These are phyloP conservation scores for Saturnispora ahearnii DNA, from an alignment of 805 yeast species.

Conservation along the genomic window DNA sequence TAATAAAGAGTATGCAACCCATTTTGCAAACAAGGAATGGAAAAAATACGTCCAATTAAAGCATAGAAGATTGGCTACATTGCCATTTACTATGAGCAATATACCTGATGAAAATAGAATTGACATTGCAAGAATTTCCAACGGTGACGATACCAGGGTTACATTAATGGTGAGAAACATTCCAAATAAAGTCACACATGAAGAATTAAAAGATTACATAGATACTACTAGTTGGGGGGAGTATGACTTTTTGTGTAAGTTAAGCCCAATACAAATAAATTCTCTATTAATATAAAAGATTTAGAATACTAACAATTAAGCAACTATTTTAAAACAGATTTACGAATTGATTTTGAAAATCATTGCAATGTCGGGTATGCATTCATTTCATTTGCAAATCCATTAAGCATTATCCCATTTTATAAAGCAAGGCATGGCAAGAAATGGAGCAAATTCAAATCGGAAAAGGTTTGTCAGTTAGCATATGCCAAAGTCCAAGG, in stretches of 20 bases:
- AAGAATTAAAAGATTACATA: slow-evolving; percentile 36
- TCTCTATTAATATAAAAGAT: neutral
- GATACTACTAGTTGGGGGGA: slow-evolving; percentile 35
- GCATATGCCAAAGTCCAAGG: slow-evolving; percentile 48
- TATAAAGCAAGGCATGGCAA: slow-evolving; percentile 38
- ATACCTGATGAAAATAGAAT: slow-evolving; percentile 30
- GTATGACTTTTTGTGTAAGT: slow-evolving; percentile 34
- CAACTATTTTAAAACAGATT: slow-evolving; percentile 19
- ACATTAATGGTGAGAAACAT: slow-evolving; percentile 47
- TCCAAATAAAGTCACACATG: slow-evolving; percentile 42
- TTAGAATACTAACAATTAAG: slow-evolving; percentile 1
- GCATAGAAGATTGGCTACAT: slow-evolving; percentile 19
- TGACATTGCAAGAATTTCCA: slow-evolving; percentile 31
- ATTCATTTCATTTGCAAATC: slow-evolving; percentile 38
- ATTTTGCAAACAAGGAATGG: slow-evolving; percentile 14
- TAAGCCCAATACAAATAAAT: neutral
- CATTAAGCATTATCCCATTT: slow-evolving; percentile 36
- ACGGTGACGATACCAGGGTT: slow-evolving; percentile 36
- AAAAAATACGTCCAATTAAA: slow-evolving; percentile 18
- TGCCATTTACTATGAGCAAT: slow-evolving; percentile 18
- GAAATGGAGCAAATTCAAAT: slow-evolving; percentile 39
- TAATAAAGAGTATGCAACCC: neutral
- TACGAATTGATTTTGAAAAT: slow-evolving; percentile 44
- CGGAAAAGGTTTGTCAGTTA: slow-evolving; percentile 42
- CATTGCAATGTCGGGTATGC: slow-evolving; percentile 51